phyloP scores from a whole-genome alignment of 2,329 filamentous ascomycete genomes.

The Colletotrichum shisoi region DNA sequence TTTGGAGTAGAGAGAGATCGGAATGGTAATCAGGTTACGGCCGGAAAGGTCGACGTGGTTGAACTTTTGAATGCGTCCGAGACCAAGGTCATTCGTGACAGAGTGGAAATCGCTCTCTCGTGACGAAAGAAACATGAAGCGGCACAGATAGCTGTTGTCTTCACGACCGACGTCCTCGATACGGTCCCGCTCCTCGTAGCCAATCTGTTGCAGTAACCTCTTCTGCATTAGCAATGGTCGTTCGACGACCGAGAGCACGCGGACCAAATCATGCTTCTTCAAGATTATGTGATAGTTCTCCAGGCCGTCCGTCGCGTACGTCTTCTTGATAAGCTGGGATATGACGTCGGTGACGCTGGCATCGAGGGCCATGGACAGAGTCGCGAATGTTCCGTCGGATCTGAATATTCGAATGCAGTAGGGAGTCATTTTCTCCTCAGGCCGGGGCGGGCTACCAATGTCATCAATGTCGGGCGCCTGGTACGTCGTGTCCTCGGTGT shows the following conservation, averaged over 20 bases:
- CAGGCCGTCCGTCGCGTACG: slow-evolving; percentile 85
- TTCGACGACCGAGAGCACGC: slow-evolving; percentile 80
- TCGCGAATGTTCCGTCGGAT: slow-evolving; percentile 91
- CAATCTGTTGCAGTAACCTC: slow-evolving; percentile 85
- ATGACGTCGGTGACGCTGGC: slow-evolving; percentile 88
- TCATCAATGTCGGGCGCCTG: slow-evolving; percentile 72
- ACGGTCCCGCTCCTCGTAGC: slow-evolving; percentile 84
- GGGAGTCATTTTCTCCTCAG: slow-evolving; percentile 76
- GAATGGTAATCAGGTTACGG: slow-evolving; percentile 91
- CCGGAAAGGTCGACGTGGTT: slow-evolving; percentile 92
- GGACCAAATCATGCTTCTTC: slow-evolving; percentile 87
- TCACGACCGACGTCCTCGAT: slow-evolving; percentile 94
- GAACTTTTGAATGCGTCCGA: slow-evolving; percentile 86
- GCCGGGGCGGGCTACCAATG: slow-evolving; percentile 68
- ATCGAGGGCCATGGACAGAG: slow-evolving; percentile 82
- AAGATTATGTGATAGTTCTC: slow-evolving; percentile 97
- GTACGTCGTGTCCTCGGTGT: slow-evolving; percentile 69
- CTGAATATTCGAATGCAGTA: slow-evolving; percentile 97
- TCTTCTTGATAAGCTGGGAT: slow-evolving; percentile 91
- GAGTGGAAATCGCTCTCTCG: slow-evolving; percentile 83
- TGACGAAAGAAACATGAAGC: slow-evolving; percentile 91
- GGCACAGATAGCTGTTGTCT: slow-evolving; percentile 95
- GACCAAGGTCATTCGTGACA: slow-evolving; percentile 72
- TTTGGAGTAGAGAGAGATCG: slow-evolving; percentile 91
- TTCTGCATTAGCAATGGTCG: slow-evolving; percentile 92